These are phyloP conservation scores for Pseudocercospora fijiensis DNA, from an alignment of 2,329 filamentous ascomycete species.

Conservation along the genomic window DNA sequence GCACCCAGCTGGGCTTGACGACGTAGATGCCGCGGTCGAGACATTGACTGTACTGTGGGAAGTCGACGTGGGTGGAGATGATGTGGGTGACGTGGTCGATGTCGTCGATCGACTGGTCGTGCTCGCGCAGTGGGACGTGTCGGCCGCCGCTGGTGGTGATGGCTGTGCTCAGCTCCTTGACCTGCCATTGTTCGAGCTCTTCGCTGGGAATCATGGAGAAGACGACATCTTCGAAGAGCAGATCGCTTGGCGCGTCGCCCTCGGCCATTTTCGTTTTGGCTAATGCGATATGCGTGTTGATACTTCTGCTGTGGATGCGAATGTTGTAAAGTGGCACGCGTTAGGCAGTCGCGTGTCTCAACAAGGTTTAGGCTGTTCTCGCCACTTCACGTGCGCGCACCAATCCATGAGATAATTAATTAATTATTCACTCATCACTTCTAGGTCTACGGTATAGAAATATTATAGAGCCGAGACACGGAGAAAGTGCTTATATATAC, in stretches of 20 bases:
- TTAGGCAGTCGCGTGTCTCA: slow-evolving; percentile 9
- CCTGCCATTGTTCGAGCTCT: slow-evolving; percentile 39
- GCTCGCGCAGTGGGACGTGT: slow-evolving; percentile 43
- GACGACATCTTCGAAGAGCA: slow-evolving; percentile 41
- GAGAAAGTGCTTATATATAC: neutral
- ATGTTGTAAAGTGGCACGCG: neutral
- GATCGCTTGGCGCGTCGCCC: slow-evolving; percentile 19
- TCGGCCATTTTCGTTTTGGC: slow-evolving; percentile 6
- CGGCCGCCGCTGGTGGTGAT: slow-evolving; percentile 53
- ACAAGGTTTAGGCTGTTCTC: neutral
- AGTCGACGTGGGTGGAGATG: slow-evolving; percentile 78
- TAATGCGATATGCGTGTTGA: neutral
- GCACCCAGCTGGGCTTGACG: slow-evolving; percentile 78
- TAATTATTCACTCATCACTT: too few relatives aligned
- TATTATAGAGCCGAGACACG: neutral
- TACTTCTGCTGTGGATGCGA: neutral
- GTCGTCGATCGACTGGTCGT: slow-evolving; percentile 41
- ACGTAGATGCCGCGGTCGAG: slow-evolving; percentile 78
- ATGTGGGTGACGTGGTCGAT: slow-evolving; percentile 60
- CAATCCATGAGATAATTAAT: neutral
- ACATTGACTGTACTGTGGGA: slow-evolving; percentile 77
- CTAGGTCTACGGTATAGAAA: too few relatives aligned
- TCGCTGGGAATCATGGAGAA: slow-evolving; percentile 48
- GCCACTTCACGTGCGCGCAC: slow-evolving; percentile 3
- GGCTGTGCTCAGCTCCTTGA: slow-evolving; percentile 39